A percentile compares a stretch with the other conserved stretches of the same genome.
Conservation (phyloP, 2,329 filamentous ascomycete genomes). For the Claviceps paspali region DNA sequence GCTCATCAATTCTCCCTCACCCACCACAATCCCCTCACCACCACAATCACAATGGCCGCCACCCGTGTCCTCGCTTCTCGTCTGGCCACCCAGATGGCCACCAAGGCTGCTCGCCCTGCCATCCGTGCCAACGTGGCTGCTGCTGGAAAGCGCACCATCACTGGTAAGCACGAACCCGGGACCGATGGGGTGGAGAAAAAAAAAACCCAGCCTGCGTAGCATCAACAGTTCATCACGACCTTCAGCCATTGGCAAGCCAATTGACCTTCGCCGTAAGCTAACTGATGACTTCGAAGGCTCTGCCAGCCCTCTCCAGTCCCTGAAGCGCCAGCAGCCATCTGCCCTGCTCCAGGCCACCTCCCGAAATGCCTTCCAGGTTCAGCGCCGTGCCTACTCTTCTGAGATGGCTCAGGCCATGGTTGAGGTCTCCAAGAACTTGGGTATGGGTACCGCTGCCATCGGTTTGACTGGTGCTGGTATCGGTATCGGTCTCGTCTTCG, state of each 20-base stretch:
- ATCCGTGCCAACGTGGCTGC: constrained; percentile 47
- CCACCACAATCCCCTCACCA: constrained; percentile 18
- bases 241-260: constrained; percentile 16
- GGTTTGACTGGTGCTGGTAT: constrained; percentile 88
- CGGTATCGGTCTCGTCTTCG: constrained; percentile 91
- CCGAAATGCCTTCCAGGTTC: constrained; percentile 48
- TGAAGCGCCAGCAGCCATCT: constrained; percentile 58
- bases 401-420: constrained; percentile 81
- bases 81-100: constrained; percentile 61
- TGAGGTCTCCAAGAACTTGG: constrained; percentile 80
- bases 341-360: constrained; percentile 51
- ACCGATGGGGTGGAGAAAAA: too few relatives aligned
- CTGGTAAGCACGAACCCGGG: constrained; percentile 45
- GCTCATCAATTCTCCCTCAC: constrained; percentile 15
- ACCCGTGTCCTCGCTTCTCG: constrained; percentile 63
- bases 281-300: constrained; percentile 26
- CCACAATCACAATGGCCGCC: constrained; percentile 66
- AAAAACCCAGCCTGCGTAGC: constrained; percentile 12
- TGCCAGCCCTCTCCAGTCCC: constrained; percentile 52
- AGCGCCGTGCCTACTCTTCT: constrained; percentile 68
- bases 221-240: constrained; percentile 6
- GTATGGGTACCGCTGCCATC: constrained; percentile 80
- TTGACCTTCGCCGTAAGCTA: constrained; percentile 19
- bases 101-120: constrained; percentile 66
- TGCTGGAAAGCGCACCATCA: constrained; percentile 62